Evolutionary conservation across 2,329 filamentous ascomycete species (phyloP), one percentile per base, ranked within the genome.

Genomic region (Thyridium curvatum): DNA sequence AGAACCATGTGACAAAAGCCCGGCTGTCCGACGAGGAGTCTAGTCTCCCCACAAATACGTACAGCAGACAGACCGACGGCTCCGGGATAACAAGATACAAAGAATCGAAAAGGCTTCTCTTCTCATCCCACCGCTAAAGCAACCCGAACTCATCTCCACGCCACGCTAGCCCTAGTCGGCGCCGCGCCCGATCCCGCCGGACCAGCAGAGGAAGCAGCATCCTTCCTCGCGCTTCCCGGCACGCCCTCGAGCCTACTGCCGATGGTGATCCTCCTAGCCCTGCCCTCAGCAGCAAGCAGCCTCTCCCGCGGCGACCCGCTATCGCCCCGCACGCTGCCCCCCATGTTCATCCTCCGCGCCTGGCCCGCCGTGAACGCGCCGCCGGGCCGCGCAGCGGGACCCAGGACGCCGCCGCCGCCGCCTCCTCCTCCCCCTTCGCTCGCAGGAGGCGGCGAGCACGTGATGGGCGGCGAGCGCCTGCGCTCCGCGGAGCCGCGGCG

Each of bases 261-360:
- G 51, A 69, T 68, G 58, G 66, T 69, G 42, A 66, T 64, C 39
- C 66, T 62, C 34, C 66, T 64, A 50, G 53, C 49, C 40, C 51
- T 52, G 34, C 52, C 47, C 43, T 50, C n/a, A 31, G 21, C 28
- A 14, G 16, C 28, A 12, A 28, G 26, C 2, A 34, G 45, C 40
- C 40, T 49, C 46, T 46, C 51, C 28, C 46, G 18, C n/a, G 46
- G 44, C 26, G 44, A 46, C 4, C 38, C 41, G 33, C 50, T 43
- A 8, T 56, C 54, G 21, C 41, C 18, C 26, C 55, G 54, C 42
- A 67, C 47, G 43, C 61, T 66, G 12, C 64, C 64, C 29, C 68
- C 65, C 41, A 78, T 55, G 47, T 76, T 72, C 74, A 79, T 78
- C 34, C 75, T 65, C 38, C 75, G 59, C 16, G 74, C 75, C 50